phyloP scores from a whole-genome alignment of 2,329 filamentous ascomycete genomes.

The Aspergillus brunneoviolaceus region DNA sequence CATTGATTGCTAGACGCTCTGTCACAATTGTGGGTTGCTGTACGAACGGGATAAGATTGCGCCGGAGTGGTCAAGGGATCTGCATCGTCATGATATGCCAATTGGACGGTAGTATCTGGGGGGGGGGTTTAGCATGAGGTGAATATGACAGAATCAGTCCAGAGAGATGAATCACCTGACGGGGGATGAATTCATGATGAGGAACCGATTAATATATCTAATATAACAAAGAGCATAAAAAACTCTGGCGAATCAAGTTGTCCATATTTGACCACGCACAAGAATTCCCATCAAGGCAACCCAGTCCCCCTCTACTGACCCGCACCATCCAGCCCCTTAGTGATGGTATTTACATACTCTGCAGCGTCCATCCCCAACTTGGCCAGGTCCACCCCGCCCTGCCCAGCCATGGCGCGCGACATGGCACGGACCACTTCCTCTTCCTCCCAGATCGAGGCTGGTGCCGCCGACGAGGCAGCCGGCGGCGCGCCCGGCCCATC shows the following conservation, averaged over 20 bases:
- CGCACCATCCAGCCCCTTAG: slow-evolving; percentile 37
- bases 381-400: slow-evolving; percentile 42
- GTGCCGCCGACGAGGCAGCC: slow-evolving; percentile 42
- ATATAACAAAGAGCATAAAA: no score
- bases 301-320: neutral
- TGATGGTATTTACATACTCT: slow-evolving; percentile 46
- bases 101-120: slow-evolving; percentile 30
- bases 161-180: no score
- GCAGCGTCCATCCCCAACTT: slow-evolving; percentile 44
- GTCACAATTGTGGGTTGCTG: slow-evolving; percentile 86
- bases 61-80: slow-evolving; percentile 71
- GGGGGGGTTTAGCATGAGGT: neutral
- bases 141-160: no score
- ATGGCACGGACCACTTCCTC: slow-evolving; percentile 61
- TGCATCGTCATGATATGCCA: slow-evolving; percentile 56
- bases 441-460: slow-evolving; percentile 67
- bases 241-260: neutral
- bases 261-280: neutral
- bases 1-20: slow-evolving; percentile 64
- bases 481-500: slow-evolving; percentile 66
- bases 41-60: slow-evolving; percentile 85
- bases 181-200: no score
- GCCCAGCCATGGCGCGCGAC: slow-evolving; percentile 73
- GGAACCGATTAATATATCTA: no score
- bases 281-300: neutral